Conservation (phyloP, 164 flowering plant species). For the Brasenia schreberi region DNA sequence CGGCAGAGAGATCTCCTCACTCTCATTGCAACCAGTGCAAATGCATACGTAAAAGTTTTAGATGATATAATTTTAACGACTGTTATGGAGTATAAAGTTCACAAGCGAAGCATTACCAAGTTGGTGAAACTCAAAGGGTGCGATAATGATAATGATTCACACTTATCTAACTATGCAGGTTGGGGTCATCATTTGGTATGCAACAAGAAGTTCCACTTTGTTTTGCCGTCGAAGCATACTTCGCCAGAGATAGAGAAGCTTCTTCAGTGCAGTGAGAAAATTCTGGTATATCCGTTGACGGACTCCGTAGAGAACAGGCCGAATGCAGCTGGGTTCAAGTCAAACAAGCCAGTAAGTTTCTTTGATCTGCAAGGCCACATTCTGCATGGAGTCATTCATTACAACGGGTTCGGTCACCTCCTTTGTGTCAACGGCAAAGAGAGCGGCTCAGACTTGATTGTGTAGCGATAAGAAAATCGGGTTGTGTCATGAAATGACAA, state of each 20-base stretch:
- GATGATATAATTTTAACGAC: neutral
- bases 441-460: conserved; percentile 36
- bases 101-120: neutral
- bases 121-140: neutral
- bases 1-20: conserved; percentile 26
- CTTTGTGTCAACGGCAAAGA: conserved; percentile 64
- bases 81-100: neutral
- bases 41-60: conserved; percentile 52
- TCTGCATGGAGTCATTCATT: conserved; percentile 88
- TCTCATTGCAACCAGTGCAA: conserved; percentile 70
- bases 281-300: neutral
- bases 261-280: conserved; percentile 19
- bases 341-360: conserved; percentile 17
- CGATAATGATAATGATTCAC: too few relatives aligned
- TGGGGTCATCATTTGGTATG: conserved; percentile 90
- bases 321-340: neutral
- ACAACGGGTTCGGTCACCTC: conserved; percentile 90
- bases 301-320: neutral
- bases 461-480: too few relatives aligned
- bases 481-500: too few relatives aligned
- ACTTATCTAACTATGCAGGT: conserved; percentile 25
- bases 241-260: conserved; percentile 6
- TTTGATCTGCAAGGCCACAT: conserved; percentile 42
- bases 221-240: conserved; percentile 64
- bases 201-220: conserved; percentile 77